phyloP scores from a whole-genome alignment of 2,329 filamentous ascomycete species.

The Fusarium xyrophilum region DNA sequence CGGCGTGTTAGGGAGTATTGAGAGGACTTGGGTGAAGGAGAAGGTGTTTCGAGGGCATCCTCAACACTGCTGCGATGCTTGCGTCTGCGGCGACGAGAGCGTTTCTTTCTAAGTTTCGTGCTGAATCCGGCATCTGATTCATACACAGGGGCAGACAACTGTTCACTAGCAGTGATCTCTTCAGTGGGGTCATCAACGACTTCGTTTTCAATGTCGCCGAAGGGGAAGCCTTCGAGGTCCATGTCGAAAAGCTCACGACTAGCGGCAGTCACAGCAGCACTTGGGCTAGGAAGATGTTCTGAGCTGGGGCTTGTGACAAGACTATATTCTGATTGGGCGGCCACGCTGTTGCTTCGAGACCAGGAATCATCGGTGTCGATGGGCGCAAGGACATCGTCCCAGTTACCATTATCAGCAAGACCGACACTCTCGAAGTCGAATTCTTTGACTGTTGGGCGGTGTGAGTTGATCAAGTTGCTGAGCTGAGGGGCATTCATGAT shows the following conservation, averaged over 20 bases:
- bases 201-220: slow-evolving; percentile 46
- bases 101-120: slow-evolving; percentile 58
- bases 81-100: slow-evolving; percentile 48
- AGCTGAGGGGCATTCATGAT: slow-evolving; percentile 76
- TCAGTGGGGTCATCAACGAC: slow-evolving; percentile 43
- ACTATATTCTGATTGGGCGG: slow-evolving; percentile 44
- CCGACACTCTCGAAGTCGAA: slow-evolving; percentile 82
- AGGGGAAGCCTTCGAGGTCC: slow-evolving; percentile 50
- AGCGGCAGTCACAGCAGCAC: slow-evolving; percentile 62
- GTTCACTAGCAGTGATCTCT: slow-evolving; percentile 36
- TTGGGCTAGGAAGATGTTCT: slow-evolving; percentile 55
- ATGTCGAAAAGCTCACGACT: slow-evolving; percentile 55
- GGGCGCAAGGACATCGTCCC: slow-evolving; percentile 83
- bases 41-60: slow-evolving; percentile 22
- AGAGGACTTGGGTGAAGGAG: slow-evolving; percentile 32
- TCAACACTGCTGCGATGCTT: slow-evolving; percentile 46
- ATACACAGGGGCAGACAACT: slow-evolving; percentile 2
- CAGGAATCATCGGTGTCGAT: slow-evolving; percentile 58
- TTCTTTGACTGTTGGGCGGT: slow-evolving; percentile 73
- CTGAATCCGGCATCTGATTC: slow-evolving; percentile 49
- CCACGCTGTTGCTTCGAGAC: slow-evolving; percentile 43
- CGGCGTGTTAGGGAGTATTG: slow-evolving; percentile 36
- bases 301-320: slow-evolving; percentile 45
- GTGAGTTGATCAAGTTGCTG: slow-evolving; percentile 69
- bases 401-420: slow-evolving; percentile 71